phyloP scores from a whole-genome alignment of 2,329 filamentous ascomycete species.

The Cercospora sesami region DNA sequence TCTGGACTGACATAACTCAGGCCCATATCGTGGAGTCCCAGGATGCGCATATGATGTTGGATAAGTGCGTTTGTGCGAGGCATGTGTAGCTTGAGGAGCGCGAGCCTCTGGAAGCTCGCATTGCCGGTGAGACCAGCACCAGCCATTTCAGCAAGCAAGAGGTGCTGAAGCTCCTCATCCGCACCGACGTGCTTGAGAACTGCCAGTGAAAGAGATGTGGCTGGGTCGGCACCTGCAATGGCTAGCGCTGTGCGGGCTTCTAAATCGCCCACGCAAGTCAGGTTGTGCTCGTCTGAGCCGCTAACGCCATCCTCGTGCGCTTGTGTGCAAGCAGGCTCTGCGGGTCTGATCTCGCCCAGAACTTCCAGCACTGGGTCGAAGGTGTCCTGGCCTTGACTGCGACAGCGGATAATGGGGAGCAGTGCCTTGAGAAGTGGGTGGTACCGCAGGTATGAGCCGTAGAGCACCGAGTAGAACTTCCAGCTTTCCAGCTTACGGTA shows the following conservation, averaged over 20 bases:
- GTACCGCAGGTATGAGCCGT: conserved; percentile 31
- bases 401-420: conserved; percentile 7
- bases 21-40: conserved; percentile 12
- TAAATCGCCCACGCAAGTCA: neutral
- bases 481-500: conserved; percentile 17
- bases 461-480: conserved; percentile 26
- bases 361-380: conserved; percentile 4
- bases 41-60: conserved; percentile 20
- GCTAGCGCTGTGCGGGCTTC: conserved; percentile 24
- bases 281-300: neutral
- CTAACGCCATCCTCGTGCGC: neutral
- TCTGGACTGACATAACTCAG: conserved; percentile 15
- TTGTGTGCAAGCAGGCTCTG: neutral
- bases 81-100: conserved; percentile 13
- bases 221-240: conserved; percentile 25
- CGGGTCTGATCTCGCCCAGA: neutral
- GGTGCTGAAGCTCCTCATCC: conserved; percentile 18
- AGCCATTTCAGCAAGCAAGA: conserved; percentile 24
- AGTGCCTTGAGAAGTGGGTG: conserved; percentile 24
- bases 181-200: conserved; percentile 24
- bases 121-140: neutral
- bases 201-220: conserved; percentile 20
- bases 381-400: neutral
- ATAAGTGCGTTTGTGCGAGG: conserved; percentile 23
- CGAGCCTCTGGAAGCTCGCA: conserved; percentile 20